These are phyloP conservation scores for Malassezia dermatis DNA, from an alignment of 1,284 basidiomycete species.

Conservation along the genomic window DNA sequence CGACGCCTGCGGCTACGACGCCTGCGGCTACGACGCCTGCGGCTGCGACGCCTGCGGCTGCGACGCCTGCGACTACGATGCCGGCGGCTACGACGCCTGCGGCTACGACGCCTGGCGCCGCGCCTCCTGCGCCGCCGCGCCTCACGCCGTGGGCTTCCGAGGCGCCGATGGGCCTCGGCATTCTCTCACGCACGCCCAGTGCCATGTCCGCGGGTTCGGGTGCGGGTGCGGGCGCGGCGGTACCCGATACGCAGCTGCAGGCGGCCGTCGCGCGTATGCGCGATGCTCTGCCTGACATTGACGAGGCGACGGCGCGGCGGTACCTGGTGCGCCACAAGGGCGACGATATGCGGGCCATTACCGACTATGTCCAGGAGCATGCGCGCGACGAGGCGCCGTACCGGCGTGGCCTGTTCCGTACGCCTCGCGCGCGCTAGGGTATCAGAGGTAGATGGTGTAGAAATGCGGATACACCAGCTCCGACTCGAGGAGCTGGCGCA, in stretches of 20 bases:
- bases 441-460: conserved; percentile 37
- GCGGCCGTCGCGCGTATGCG: conserved; percentile 2
- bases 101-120: background rate
- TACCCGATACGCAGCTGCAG: background rate
- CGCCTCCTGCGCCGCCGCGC: background rate
- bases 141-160: background rate
- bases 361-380: conserved; percentile 14
- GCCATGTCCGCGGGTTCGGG: background rate
- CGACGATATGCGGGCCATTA: conserved; percentile 11
- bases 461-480: conserved; percentile 46
- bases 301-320: conserved; percentile 6
- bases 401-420: conserved; percentile 11
- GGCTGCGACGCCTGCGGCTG: background rate
- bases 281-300: conserved; percentile 12
- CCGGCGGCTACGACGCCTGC: background rate
- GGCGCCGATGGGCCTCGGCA: conserved; percentile 2
- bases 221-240: background rate
- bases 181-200: background rate
- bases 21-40: background rate
- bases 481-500: conserved; percentile 75
- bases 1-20: background rate
- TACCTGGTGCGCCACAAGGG: conserved; percentile 4
- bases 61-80: background rate
- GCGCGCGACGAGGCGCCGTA: background rate
- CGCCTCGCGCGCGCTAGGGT: conserved; percentile 12